Conservation (phyloP, 2,329 filamentous ascomycete species). For the Trichophyton simii region DNA sequence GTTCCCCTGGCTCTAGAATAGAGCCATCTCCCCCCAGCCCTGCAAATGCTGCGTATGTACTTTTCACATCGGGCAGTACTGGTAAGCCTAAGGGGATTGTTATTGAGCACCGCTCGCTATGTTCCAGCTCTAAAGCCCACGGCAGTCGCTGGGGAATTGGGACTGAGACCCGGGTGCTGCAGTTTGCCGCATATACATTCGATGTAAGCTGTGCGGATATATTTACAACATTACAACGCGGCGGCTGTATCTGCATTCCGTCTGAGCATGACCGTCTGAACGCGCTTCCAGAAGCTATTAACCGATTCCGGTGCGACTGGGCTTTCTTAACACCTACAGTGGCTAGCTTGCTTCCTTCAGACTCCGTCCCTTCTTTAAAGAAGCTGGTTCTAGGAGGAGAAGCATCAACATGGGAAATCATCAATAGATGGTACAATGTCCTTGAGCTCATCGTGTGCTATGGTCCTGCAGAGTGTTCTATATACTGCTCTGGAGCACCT, state of each 20-base stretch:
- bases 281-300: slow-evolving; percentile 35
- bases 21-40: slow-evolving; percentile 6
- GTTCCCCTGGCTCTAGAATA: slow-evolving; percentile 12
- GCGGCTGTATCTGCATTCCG: slow-evolving; percentile 34
- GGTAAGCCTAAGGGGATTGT: slow-evolving; percentile 40
- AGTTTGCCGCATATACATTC: slow-evolving; percentile 33
- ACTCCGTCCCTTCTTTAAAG: slow-evolving; percentile 26
- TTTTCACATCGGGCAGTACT: slow-evolving; percentile 9
- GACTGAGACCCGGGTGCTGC: slow-evolving; percentile 16
- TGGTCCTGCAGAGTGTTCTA: slow-evolving; percentile 12
- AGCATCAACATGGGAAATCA: slow-evolving; percentile 18
- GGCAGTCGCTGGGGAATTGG: slow-evolving; percentile 24
- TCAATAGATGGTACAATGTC: slow-evolving; percentile 24
- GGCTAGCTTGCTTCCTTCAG: slow-evolving; percentile 28
- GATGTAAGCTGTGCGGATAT: slow-evolving; percentile 28
- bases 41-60: not conserved
- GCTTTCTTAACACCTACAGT: slow-evolving; percentile 45
- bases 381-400: slow-evolving; percentile 26
- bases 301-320: slow-evolving; percentile 36
- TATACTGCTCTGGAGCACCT: slow-evolving; percentile 11
- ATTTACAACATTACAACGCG: slow-evolving; percentile 23
- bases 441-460: slow-evolving; percentile 21
- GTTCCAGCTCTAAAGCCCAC: slow-evolving; percentile 28
- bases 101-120: slow-evolving; percentile 38
- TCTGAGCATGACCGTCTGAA: slow-evolving; percentile 32